Evolutionary conservation across 2,329 filamentous ascomycete species (phyloP), one percentile per base, ranked within the genome.

Genomic region (Phyllosticta ampelicida): DNA sequence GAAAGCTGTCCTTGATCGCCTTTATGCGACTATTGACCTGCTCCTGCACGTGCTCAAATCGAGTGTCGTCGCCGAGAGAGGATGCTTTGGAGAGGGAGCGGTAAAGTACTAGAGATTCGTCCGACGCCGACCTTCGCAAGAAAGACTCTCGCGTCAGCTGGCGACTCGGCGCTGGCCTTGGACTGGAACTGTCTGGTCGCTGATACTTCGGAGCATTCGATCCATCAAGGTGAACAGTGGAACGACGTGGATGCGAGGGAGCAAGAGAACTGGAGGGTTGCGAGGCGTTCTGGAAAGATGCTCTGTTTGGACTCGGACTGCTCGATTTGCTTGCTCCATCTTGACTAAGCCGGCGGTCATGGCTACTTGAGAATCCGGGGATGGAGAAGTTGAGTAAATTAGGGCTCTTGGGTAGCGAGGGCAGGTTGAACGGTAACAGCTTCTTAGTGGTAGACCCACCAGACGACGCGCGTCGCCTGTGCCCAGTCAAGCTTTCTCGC

Each of bases 11-110:
- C 67, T 85, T 87, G 69, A 97, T 88, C 4, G 92, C 92, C 74
- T 95, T 95, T 67, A 94, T 79, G 49, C 92, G 82, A 64, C 87
- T 90, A 66, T 96, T 97, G 63, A 92, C 86, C 75, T 94, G 89
- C 61, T 89, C 87, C 50, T 85, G 83, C 11, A 95, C 84, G 70
- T 94, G 79, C 54, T 87, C 82, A 70, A 94, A 97, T 51, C 86
- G 81, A 48, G 83, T 83, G 65, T 92, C 89, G 67, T 96, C 89
- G 1, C 91, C 91, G 0, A 95, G 78, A 0, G 90, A 95, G 0
- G 90, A 94, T 0, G 87, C 85, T 23, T 85, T 80, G 0, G 91
- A 95, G 2, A 90, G 75, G 4, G 83, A 85, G 63, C 89, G 84
- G 64, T 87, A 86, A 16, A 94, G 78, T 18, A 78, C 74, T 61